Conservation (phyloP, 1,284 basidiomycete species). For the Clitocybe nebularis region DNA sequence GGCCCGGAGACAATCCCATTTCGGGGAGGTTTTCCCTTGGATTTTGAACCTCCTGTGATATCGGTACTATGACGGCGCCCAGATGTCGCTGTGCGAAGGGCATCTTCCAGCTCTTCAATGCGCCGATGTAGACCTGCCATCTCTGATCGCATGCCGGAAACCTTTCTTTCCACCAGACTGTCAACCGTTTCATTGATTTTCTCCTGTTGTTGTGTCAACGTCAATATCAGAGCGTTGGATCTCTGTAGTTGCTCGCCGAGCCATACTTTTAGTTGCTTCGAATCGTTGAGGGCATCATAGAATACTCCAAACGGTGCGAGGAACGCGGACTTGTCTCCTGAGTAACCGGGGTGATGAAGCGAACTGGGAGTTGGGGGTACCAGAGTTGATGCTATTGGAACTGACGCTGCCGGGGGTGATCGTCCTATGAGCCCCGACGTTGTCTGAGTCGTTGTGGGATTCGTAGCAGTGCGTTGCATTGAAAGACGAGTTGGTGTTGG, state of each 20-base stretch:
- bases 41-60: conserved; percentile 14
- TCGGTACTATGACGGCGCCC: conserved; percentile 31
- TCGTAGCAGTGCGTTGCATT: conserved; percentile 34
- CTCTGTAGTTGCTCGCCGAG: conserved; percentile 66
- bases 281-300: conserved; percentile 74
- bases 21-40: conserved; percentile 33
- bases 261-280: conserved; percentile 69
- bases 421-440: conserved; percentile 28
- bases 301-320: conserved; percentile 74
- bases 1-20: conserved; percentile 27
- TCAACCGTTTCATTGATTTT: conserved; percentile 56
- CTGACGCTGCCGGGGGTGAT: conserved; percentile 49
- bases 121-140: conserved; percentile 49
- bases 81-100: conserved; percentile 35
- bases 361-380: conserved; percentile 65
- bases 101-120: conserved; percentile 56
- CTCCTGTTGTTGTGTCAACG: conserved; percentile 52
- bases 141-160: conserved; percentile 54
- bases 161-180: conserved; percentile 51
- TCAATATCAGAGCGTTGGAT: conserved; percentile 48
- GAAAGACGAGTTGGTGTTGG: conserved; percentile 68
- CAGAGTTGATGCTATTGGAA: conserved; percentile 57
- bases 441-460: conserved; percentile 14
- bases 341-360: conserved; percentile 54
- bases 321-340: conserved; percentile 68